Base-by-base conservation (phyloP, 805 yeast species). In the Starmerella sp. region DNA sequence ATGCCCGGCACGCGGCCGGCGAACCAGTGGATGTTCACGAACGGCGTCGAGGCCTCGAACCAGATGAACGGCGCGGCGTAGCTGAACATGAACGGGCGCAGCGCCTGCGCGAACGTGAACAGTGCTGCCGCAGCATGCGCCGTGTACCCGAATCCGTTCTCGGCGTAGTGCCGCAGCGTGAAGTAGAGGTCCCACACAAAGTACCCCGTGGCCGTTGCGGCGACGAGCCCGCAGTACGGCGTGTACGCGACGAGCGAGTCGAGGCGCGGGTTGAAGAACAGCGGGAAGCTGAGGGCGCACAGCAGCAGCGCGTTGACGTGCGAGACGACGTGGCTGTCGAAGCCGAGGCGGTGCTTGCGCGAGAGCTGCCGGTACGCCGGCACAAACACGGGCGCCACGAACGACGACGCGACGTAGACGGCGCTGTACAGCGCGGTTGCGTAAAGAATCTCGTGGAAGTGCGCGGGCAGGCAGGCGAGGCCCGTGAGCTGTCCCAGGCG, bases 11-110 rank as follows among this genome's bases (percentile, higher is more conserved):
- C 73, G 63, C 86, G 83, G 35, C 84, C 77, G 36, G 88, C 82
- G 69, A 84, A 90, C 96, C 97, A 93, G 69, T 93, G 87, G 66
- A 86, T 68, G 69, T 93, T 95, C 58, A 93, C 96, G 70, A 93
- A 93, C 8, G 97, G 97, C 1, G 97, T 86, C 48, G 95, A 84
- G 42, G 86, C 76, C 71, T 93, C 98, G 69, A 85, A 93, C 50
- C 86, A 67, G 63, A 93, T 75, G 67, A 90, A 93, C 22, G 83
- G 80, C 1, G 95, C 91, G 31, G 86, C 77, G 80, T 85, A 84
- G 51, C 89, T 84, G 69, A 83, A 81, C 66, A 87, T 79, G 68
- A 82, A 86, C 3, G 96, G 96, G 35, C 74, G 67, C 57, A 85
- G 74, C 1, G 87, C 75, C 52, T 78, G 69, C 1, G 71, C 64